These are phyloP conservation scores for Osmanthus fragrans DNA, from an alignment of 257 asterid genomes.

Conservation along the genomic window DNA sequence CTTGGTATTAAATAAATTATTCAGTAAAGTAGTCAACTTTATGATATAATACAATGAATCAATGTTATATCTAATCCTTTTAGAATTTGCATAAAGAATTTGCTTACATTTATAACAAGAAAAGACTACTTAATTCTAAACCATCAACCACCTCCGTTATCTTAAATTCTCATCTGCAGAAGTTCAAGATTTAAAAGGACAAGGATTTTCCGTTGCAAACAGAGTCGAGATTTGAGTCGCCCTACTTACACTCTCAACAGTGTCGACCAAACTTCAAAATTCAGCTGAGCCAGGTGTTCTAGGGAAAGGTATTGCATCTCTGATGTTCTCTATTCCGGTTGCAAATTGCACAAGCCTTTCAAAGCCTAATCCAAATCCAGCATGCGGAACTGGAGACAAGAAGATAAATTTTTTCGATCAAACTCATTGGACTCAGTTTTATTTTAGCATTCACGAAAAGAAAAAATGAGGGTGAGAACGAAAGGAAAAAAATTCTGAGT, in stretches of 20 bases:
- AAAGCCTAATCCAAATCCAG: constrained; percentile 96
- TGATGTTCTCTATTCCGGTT: constrained; percentile 84
- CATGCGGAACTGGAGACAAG: constrained; percentile 74
- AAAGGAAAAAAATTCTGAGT: background rate
- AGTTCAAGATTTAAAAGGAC: background rate
- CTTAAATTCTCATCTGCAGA: background rate
- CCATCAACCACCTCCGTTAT: background rate
- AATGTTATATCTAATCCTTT: background rate
- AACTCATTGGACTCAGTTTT: background rate
- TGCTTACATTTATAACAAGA: background rate
- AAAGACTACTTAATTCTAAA: background rate
- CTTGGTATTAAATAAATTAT: background rate
- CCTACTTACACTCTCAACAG: background rate
- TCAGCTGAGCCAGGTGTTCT: constrained; percentile 95
- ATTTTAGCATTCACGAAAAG: background rate
- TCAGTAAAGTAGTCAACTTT: background rate
- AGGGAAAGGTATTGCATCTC: constrained; percentile 96
- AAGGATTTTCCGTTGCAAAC: background rate
- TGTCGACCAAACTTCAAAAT: constrained; percentile 44
- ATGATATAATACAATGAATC: background rate
- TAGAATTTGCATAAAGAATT: background rate
- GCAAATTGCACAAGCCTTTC: constrained; percentile 97
- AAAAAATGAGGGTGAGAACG: background rate
- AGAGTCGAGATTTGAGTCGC: constrained; percentile 1
- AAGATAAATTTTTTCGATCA: constrained; percentile 7